phyloP scores from a whole-genome alignment of 345 rosid genomes.

The Gossypium anomalum region DNA sequence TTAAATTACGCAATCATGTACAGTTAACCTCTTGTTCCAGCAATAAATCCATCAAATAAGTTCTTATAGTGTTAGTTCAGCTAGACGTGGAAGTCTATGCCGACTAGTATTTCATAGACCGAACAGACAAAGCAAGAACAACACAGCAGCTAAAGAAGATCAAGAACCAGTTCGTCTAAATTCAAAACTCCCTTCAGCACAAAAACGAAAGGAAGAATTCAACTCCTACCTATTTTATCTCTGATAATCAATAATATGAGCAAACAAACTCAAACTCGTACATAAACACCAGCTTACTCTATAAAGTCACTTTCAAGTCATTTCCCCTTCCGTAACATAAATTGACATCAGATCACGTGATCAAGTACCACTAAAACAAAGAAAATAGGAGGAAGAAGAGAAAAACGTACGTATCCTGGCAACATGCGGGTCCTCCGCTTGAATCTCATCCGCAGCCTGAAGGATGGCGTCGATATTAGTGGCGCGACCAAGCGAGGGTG shows the following conservation, averaged over 20 bases:
- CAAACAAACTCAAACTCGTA: not conserved
- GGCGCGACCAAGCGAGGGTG: conserved; percentile 80
- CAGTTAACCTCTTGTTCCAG: not conserved
- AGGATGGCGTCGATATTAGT: conserved; percentile 83
- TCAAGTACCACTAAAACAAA: not conserved
- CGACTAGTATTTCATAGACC: not conserved
- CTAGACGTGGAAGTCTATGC: not conserved
- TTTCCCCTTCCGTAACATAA: not conserved
- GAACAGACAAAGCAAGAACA: not conserved
- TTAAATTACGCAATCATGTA: not conserved
- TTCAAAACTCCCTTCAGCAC: not conserved
- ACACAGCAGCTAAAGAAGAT: not conserved
- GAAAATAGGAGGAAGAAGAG: not conserved
- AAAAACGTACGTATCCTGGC: conserved; percentile 69
- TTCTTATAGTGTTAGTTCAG: not conserved
- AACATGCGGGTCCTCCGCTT: conserved; percentile 66
- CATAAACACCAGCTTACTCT: conserved; percentile 1
- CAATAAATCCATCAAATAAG: not conserved
- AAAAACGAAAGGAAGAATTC: not conserved
- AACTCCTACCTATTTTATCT: not conserved
- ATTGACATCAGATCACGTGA: not conserved
- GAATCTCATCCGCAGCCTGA: conserved; percentile 96
- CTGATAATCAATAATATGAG: not conserved
- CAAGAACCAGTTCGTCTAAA: not conserved
- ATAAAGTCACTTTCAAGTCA: not conserved